Evolutionary conservation across 2,329 filamentous ascomycete genomes (phyloP).

Genomic region (Westerdykella ornata): DNA sequence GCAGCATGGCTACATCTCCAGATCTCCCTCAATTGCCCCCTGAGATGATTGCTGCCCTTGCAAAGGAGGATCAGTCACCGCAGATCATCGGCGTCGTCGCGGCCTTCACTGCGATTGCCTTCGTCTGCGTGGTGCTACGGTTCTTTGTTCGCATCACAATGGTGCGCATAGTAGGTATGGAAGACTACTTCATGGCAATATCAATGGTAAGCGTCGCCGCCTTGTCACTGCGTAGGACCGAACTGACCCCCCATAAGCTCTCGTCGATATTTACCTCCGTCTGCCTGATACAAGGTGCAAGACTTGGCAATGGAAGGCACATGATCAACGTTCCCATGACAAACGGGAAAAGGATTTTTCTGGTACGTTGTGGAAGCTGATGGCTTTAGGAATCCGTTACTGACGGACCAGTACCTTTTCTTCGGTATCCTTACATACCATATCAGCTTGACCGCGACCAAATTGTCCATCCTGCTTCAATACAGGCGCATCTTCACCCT

Average conservation of each 20-base stretch:
- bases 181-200: conserved; percentile 18
- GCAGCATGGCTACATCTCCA: neutral
- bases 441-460: conserved; percentile 17
- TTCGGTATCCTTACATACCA: conserved; percentile 24
- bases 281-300: conserved; percentile 9
- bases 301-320: conserved; percentile 21
- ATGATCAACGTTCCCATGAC: conserved; percentile 15
- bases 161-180: conserved; percentile 12
- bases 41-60: conserved; percentile 13
- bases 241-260: conserved; percentile 2
- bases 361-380: conserved; percentile 8
- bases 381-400: neutral
- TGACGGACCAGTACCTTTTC: conserved; percentile 19
- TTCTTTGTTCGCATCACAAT: conserved; percentile 17
- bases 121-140: conserved; percentile 17
- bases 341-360: conserved; percentile 7
- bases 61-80: conserved; percentile 14
- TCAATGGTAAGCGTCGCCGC: conserved; percentile 13
- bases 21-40: conserved; percentile 6
- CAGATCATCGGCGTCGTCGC: conserved; percentile 12
- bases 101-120: conserved; percentile 15
- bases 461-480: conserved; percentile 25
- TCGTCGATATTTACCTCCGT: conserved; percentile 8
- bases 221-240: neutral
- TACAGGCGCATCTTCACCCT: conserved; percentile 24